Evolutionary conservation across 2,329 filamentous ascomycete genomes (phyloP).

Genomic region (Colletotrichum karsti): DNA sequence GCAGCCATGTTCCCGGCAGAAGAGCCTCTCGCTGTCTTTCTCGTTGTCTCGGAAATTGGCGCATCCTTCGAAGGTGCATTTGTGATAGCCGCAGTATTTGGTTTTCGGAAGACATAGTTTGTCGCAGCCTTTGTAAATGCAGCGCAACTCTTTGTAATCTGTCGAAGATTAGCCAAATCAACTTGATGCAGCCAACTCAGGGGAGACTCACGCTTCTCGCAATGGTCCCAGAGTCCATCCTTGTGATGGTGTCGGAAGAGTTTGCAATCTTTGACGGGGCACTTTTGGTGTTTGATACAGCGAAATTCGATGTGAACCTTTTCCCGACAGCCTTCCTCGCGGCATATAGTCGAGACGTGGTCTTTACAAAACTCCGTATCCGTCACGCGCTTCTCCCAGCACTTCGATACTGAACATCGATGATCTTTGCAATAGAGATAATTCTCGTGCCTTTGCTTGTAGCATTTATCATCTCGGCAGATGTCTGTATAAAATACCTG

Average conservation of each 20-base stretch:
- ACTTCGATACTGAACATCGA: constrained; percentile 6
- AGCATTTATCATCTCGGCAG: constrained; percentile 13
- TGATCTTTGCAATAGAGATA: constrained; percentile 19
- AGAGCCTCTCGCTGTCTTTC: constrained; percentile 3
- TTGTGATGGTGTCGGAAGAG: background rate
- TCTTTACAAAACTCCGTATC: constrained; percentile 14
- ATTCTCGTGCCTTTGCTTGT: constrained; percentile 6
- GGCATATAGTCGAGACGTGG: constrained; percentile 9
- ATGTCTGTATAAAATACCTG: background rate
- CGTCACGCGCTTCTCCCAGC: constrained; percentile 1
- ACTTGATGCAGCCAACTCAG: too few species aligned
- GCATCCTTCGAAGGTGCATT: constrained; percentile 24
- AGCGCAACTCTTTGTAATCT: constrained; percentile 10
- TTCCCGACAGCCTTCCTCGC: constrained; percentile 14
- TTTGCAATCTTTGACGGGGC: constrained; percentile 22
- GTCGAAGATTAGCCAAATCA: too few species aligned
- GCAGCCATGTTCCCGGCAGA: constrained; percentile 22
- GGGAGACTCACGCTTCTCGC: constrained; percentile 24
- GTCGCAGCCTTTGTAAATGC: constrained; percentile 9
- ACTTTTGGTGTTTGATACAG: constrained; percentile 15
- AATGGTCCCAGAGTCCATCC: constrained; percentile 8
- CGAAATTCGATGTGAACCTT: background rate
- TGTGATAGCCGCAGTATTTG: background rate
- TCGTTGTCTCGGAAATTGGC: constrained; percentile 15
- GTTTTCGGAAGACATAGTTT: background rate